Evolutionary conservation across 768 basidiomycete genomes (phyloP).

Genomic region (Mrakia hoshinonis): DNA sequence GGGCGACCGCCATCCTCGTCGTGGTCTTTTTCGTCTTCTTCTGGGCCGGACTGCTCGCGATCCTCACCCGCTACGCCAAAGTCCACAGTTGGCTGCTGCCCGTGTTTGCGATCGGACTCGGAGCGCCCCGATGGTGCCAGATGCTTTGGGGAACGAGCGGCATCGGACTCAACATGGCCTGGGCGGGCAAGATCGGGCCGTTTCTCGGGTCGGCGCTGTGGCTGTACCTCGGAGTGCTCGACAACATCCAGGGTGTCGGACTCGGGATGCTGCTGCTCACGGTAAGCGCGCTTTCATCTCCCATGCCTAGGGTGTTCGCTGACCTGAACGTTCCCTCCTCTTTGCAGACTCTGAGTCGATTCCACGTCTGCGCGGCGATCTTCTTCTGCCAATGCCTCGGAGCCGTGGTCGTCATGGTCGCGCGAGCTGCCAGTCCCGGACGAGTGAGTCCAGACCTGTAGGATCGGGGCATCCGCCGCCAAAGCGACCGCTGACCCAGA

Average conservation of each 20-base stretch:
- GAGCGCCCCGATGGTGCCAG: slow-evolving; percentile 82
- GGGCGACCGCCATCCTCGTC: slow-evolving; percentile 71
- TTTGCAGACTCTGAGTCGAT: slow-evolving; percentile 20
- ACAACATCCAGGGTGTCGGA: slow-evolving; percentile 89
- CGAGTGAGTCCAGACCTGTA: slow-evolving; percentile 35
- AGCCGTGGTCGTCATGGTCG: slow-evolving; percentile 81
- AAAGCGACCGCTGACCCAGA: neutral
- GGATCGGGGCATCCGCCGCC: neutral
- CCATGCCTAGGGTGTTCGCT: neutral
- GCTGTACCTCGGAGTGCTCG: slow-evolving; percentile 91
- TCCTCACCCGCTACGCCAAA: slow-evolving; percentile 70
- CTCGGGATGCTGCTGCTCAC: slow-evolving; percentile 61
- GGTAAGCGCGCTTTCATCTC: neutral
- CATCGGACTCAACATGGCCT: slow-evolving; percentile 82
- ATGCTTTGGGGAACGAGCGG: slow-evolving; percentile 77
- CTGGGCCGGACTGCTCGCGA: slow-evolving; percentile 64
- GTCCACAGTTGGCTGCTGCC: slow-evolving; percentile 91
- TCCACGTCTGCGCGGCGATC: slow-evolving; percentile 71
- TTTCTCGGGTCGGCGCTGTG: slow-evolving; percentile 63
- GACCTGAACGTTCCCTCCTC: neutral
- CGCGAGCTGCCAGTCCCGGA: slow-evolving; percentile 84
- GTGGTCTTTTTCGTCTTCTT: slow-evolving; percentile 75
- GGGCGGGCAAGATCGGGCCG: slow-evolving; percentile 67
- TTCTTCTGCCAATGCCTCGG: slow-evolving; percentile 85
- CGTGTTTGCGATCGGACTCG: slow-evolving; percentile 89